phyloP scores from a whole-genome alignment of 2,329 filamentous ascomycete genomes.

The Cercospora janseana region DNA sequence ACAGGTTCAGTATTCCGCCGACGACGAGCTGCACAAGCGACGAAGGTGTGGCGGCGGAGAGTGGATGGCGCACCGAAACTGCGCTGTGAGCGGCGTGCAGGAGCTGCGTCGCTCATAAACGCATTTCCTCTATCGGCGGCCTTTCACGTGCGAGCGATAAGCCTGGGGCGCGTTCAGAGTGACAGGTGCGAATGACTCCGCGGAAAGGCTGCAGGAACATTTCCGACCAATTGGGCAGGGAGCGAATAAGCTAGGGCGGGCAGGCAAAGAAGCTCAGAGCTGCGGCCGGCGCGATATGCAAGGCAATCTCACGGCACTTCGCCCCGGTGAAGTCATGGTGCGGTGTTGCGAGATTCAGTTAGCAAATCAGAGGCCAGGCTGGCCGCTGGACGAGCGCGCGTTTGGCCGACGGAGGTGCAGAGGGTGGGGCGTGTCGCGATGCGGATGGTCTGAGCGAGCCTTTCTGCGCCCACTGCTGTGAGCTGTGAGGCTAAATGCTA shows the following conservation, averaged over 20 bases:
- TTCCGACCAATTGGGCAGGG: slow-evolving; percentile 18
- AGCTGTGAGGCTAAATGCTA: slow-evolving; percentile 25
- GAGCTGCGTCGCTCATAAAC: too few species aligned
- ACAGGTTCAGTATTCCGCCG: too few species aligned
- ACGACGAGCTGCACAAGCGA: too few species aligned
- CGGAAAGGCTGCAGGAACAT: slow-evolving; percentile 5
- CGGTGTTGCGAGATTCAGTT: slow-evolving; percentile 17
- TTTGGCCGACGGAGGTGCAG: background rate
- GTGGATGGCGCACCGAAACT: too few species aligned
- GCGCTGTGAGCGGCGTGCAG: background rate
- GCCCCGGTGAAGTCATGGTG: slow-evolving; percentile 21
- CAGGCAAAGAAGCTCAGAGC: slow-evolving; percentile 19
- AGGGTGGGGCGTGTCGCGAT: background rate
- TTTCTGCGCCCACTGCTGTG: background rate
- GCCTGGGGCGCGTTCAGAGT: slow-evolving; percentile 17
- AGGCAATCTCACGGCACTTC: slow-evolving; percentile 29
- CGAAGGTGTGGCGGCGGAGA: slow-evolving; percentile 6
- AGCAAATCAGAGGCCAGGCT: slow-evolving; percentile 17
- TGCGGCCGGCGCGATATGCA: slow-evolving; percentile 18
- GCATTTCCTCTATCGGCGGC: slow-evolving; percentile 7
- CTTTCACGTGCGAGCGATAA: slow-evolving; percentile 29
- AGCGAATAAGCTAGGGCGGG: slow-evolving; percentile 9
- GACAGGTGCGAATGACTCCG: slow-evolving; percentile 29
- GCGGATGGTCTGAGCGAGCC: background rate
- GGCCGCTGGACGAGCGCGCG: background rate